phyloP scores from a whole-genome alignment of 495 filamentous ascomycete genomes.

The Clohesyomyces aquaticus region DNA sequence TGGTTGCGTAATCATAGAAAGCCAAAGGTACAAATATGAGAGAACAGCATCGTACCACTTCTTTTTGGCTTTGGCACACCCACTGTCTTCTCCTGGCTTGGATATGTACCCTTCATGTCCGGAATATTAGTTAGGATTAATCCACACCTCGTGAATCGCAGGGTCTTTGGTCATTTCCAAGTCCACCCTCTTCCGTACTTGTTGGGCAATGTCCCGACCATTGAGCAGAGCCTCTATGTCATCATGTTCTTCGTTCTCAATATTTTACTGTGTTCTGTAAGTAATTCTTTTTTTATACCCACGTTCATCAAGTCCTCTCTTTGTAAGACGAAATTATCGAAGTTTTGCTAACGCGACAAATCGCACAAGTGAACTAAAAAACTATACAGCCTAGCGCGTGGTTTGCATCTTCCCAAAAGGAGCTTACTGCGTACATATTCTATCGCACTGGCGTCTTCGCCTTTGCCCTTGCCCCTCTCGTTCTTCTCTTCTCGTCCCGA shows the following conservation, averaged over 20 bases:
- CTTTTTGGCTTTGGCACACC: constrained; percentile 23
- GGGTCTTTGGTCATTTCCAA: constrained; percentile 46
- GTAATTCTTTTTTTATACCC: no score
- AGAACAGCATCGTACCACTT: constrained; percentile 12
- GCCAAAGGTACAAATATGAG: no score
- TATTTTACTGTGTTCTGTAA: constrained; percentile 47
- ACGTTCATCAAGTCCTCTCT: no score
- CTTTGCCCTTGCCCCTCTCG: constrained; percentile 45
- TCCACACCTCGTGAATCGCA: constrained; percentile 18
- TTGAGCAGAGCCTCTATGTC: constrained; percentile 51
- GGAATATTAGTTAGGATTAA: constrained; percentile 19
- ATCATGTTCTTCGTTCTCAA: constrained; percentile 49
- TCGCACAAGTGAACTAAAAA: no score
- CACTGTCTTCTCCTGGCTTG: constrained; percentile 12
- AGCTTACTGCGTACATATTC: constrained; percentile 49
- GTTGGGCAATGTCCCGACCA: constrained; percentile 49
- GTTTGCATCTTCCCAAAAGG: no score
- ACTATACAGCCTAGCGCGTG: no score
- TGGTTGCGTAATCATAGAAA: neutral
- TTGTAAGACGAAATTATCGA: constrained; percentile 42
- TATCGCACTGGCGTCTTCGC: constrained; percentile 50
- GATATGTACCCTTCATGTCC: constrained; percentile 23
- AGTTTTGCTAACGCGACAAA: no score
- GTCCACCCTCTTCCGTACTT: constrained; percentile 38
- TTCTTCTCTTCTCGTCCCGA: constrained; percentile 48